Conservation (phyloP, 257 asterid genomes). For the Vinca minor region DNA sequence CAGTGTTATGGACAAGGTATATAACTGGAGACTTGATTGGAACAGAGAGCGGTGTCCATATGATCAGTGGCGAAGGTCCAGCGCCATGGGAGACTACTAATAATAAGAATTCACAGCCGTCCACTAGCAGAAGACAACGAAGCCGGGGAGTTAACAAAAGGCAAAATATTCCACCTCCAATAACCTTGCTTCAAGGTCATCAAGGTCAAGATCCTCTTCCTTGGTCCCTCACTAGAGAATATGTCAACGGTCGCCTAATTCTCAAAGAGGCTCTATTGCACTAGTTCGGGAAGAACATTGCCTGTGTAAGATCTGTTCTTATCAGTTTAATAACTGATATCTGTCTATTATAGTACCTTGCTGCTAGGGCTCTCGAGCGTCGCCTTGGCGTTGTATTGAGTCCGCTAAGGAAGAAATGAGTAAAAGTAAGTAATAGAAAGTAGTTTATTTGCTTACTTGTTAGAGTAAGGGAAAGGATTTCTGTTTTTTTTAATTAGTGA, state of each 20-base stretch:
- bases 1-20: slow-evolving; percentile 11
- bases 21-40: slow-evolving; percentile 16
- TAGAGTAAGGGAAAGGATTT: too few relatives aligned
- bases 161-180: slow-evolving; percentile 13
- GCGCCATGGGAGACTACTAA: not conserved
- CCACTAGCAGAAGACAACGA: not conserved
- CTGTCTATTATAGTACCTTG: too few relatives aligned
- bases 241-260: slow-evolving; percentile 7
- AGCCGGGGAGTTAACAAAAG: not conserved
- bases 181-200: not conserved
- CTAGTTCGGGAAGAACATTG: not conserved
- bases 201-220: not conserved
- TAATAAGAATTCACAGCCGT: not conserved
- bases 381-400: too few relatives aligned
- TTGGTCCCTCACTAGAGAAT: slow-evolving; percentile 6
- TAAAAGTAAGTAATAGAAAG: too few relatives aligned
- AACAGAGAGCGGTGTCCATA: slow-evolving; percentile 16
- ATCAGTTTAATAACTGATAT: too few relatives aligned
- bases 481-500: too few relatives aligned
- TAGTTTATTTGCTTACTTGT: too few relatives aligned
- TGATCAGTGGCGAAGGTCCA: not conserved
- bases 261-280: not conserved
- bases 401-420: too few relatives aligned
- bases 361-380: too few relatives aligned
- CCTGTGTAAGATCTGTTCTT: too few relatives aligned